These are phyloP conservation scores for Penicillium roqueforti DNA, from an alignment of 495 filamentous ascomycete genomes.

Conservation along the genomic window DNA sequence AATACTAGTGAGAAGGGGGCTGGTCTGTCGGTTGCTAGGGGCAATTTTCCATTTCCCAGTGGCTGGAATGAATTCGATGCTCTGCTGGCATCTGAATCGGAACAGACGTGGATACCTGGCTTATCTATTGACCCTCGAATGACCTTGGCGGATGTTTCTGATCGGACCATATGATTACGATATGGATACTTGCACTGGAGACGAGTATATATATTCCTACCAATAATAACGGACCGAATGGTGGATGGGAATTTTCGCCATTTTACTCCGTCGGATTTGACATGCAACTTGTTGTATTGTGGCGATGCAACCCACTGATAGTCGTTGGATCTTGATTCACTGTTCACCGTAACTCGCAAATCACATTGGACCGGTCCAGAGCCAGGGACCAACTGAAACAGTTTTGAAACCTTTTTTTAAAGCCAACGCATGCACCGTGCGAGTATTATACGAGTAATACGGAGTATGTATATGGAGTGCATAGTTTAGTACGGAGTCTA, in stretches of 20 bases:
- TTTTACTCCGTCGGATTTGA: not conserved
- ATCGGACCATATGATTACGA: not conserved
- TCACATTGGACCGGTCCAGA: not conserved
- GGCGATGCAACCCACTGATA: constrained; percentile 7
- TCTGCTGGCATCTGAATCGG: constrained; percentile 32
- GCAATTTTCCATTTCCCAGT: constrained; percentile 3
- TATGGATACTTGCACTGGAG: not conserved
- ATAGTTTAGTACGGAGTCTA: no score
- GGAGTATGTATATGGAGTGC: no score
- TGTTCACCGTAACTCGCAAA: not conserved
- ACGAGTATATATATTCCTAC: not conserved
- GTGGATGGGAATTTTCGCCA: not conserved
- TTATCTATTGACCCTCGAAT: constrained; percentile 19
- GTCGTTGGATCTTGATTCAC: not conserved
- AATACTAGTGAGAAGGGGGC: constrained; percentile 4
- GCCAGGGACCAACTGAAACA: not conserved
- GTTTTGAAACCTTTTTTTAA: not conserved
- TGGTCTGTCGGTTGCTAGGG: constrained; percentile 12
- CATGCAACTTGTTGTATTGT: not conserved
- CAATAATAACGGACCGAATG: not conserved
- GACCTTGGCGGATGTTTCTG: constrained; percentile 3
- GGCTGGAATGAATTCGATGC: constrained; percentile 41
- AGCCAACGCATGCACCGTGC: not conserved
- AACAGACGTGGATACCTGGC: constrained; percentile 13
- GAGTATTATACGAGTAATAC: not conserved